These are phyloP conservation scores for Phytophthora aleatoria DNA, from an alignment of 352 stramenopile genomes.

Conservation along the genomic window DNA sequence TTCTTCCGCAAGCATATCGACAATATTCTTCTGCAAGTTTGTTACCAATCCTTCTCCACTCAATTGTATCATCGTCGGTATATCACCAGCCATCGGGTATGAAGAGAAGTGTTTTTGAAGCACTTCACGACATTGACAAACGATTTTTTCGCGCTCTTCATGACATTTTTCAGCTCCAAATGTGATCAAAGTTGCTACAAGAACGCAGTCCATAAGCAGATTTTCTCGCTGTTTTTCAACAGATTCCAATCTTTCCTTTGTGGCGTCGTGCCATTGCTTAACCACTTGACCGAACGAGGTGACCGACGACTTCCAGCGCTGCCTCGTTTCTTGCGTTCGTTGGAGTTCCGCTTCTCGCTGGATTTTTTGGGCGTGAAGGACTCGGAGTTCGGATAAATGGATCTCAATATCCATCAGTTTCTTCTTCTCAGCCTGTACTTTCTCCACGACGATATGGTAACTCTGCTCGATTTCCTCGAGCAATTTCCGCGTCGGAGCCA, in stretches of 20 bases:
- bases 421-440: slow-evolving; percentile 46
- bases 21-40: slow-evolving; percentile 42
- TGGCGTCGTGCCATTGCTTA: slow-evolving; percentile 39
- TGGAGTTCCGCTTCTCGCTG: slow-evolving; percentile 57
- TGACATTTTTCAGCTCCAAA: slow-evolving; percentile 37
- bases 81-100: slow-evolving; percentile 12
- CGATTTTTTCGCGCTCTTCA: slow-evolving; percentile 28
- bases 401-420: slow-evolving; percentile 63
- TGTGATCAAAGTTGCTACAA: slow-evolving; percentile 38
- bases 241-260: slow-evolving; percentile 22
- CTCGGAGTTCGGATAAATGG: slow-evolving; percentile 48
- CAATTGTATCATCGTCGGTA: slow-evolving; percentile 29
- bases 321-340: slow-evolving; percentile 49
- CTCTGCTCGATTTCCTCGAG: slow-evolving; percentile 47
- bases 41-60: slow-evolving; percentile 27
- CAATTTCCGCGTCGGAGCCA: slow-evolving; percentile 56
- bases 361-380: slow-evolving; percentile 36
- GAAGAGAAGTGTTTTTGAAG: slow-evolving; percentile 18
- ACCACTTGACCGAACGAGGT: slow-evolving; percentile 47
- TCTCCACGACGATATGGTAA: slow-evolving; percentile 47
- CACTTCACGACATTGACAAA: slow-evolving; percentile 30
- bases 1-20: slow-evolving; percentile 37
- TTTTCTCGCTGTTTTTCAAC: slow-evolving; percentile 33
- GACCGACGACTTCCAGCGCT: slow-evolving; percentile 48
- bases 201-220: slow-evolving; percentile 41